Evolutionary conservation across 495 filamentous ascomycete species (phyloP).

Genomic region (Penicillium lividum): DNA sequence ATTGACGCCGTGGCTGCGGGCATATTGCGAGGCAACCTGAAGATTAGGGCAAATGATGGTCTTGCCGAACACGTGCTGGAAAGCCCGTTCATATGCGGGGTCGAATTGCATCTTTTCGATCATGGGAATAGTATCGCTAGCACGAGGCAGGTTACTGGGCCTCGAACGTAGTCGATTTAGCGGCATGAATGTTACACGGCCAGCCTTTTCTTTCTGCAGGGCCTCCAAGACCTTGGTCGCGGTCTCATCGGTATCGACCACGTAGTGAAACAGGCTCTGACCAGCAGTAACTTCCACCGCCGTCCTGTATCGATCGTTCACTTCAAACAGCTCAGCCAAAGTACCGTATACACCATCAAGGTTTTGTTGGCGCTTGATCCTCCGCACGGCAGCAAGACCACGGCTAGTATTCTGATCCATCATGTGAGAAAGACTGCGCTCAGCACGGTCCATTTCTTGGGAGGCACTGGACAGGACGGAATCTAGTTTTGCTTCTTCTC

Average conservation of each 20-base stretch:
- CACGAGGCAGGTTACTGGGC: slow-evolving; percentile 73
- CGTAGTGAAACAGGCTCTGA: slow-evolving; percentile 91
- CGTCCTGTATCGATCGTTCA: slow-evolving; percentile 80
- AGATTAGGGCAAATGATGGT: slow-evolving; percentile 93
- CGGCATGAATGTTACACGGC: slow-evolving; percentile 95
- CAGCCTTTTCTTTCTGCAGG: slow-evolving; percentile 74
- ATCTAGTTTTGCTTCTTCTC: slow-evolving; percentile 84
- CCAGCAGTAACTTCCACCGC: slow-evolving; percentile 93
- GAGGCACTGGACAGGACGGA: slow-evolving; percentile 73
- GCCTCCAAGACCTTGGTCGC: slow-evolving; percentile 78
- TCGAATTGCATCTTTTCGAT: slow-evolving; percentile 85
- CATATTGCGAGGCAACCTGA: slow-evolving; percentile 81
- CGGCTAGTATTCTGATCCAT: slow-evolving; percentile 88
- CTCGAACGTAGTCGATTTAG: slow-evolving; percentile 74
- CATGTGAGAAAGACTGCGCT: slow-evolving; percentile 72
- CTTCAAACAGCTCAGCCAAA: slow-evolving; percentile 84
- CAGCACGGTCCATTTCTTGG: slow-evolving; percentile 71
- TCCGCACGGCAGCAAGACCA: slow-evolving; percentile 78
- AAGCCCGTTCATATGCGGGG: slow-evolving; percentile 73
- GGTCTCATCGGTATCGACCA: slow-evolving; percentile 90
- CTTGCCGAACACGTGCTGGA: slow-evolving; percentile 92
- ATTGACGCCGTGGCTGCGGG: slow-evolving; percentile 83
- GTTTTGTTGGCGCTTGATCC: slow-evolving; percentile 72
- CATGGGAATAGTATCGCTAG: slow-evolving; percentile 83
- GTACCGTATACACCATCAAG: slow-evolving; percentile 91